A percentile compares a stretch with the other conserved stretches of the same genome.
Conservation (phyloP, 495 filamentous ascomycete species). For the Penicillium cosmopolitanum region DNA sequence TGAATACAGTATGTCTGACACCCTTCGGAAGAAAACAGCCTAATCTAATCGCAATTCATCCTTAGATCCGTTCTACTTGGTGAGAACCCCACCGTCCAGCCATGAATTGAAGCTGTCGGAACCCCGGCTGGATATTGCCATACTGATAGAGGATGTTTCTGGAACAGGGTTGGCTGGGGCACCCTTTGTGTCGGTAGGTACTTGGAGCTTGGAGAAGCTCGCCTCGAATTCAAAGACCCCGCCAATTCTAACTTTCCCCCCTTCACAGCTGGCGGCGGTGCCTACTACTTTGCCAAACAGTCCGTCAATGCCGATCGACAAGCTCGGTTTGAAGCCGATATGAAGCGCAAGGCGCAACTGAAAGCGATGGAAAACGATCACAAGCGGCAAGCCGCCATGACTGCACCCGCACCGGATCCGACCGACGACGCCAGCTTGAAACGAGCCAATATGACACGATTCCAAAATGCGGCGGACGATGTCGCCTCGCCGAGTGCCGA, state of each 20-base stretch:
- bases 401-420: slow-evolving; percentile 23
- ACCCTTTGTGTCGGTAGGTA: slow-evolving; percentile 73
- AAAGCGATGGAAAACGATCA: slow-evolving; percentile 60
- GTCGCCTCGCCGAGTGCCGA: slow-evolving; percentile 79
- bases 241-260: slow-evolving; percentile 1
- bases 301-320: slow-evolving; percentile 88
- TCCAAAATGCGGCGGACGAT: slow-evolving; percentile 51
- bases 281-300: slow-evolving; percentile 95
- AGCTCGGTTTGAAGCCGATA: slow-evolving; percentile 67
- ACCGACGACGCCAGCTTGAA: slow-evolving; percentile 35
- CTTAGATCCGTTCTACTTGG: slow-evolving; percentile 60
- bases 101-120: slow-evolving; percentile 2
- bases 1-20: slow-evolving; percentile 50
- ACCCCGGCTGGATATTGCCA: slow-evolving; percentile 5
- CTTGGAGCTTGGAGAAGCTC: not conserved
- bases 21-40: not conserved
- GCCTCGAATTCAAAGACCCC: not conserved
- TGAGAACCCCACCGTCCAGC: slow-evolving; percentile 30
- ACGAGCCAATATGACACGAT: slow-evolving; percentile 40
- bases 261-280: slow-evolving; percentile 79
- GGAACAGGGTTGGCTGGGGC: slow-evolving; percentile 80
- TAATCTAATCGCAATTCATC: slow-evolving; percentile 4
- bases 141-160: slow-evolving; percentile 28
- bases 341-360: slow-evolving; percentile 64
- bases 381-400: slow-evolving; percentile 34